Base-by-base conservation (phyloP, 768 basidiomycete species). In the Gloeostereum incarnatum region DNA sequence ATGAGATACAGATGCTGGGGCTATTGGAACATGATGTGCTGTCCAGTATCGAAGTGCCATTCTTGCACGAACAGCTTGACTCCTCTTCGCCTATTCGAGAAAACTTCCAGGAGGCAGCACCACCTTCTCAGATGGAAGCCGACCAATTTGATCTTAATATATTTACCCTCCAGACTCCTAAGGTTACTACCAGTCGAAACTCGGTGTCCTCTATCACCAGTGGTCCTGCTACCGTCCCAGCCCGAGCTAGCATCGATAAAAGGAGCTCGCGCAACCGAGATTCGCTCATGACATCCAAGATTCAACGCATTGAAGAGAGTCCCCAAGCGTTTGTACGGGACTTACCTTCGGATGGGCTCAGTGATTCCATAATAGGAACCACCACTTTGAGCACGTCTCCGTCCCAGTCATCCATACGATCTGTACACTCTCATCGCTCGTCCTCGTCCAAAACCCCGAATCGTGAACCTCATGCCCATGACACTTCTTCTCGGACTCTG, bases 1-100 rank as follows among this genome's bases (percentile, higher is more conserved):
- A 91, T 50, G 88, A 93, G 53, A 90, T 96, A 26, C 86, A 96
- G 52, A 93, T 89, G 86, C 72, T 96, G 1, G 93, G 93, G 5
- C 63, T 94, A 6, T 66, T 94, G 31, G 91, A 91, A 47, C 87
- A 93, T 48, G 91, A 94, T 48, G 81, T 96, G 21, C 76, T 90
- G 16, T 81, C 88, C 4, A 82, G 81, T 45, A 92, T 96, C 43
- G 84, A 87, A 45, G 77, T 96, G 9, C 92, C 93, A 1, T 83
- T 78, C 52, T 58, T 90, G 19, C 69, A 73, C 6, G 71, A 65
- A 19, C 49, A 50, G 21, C 19, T 45, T 6, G 48, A n/a, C n/a
- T n/a, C n/a, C n/a, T n/a, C 59, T 25, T 56, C 59, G 3, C 54
- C 59, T 35, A 46, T 58, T n/a, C 45, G 55, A 39, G 62, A 65